Evolutionary conservation across 306 rosid genomes (phyloP), one percentile per base, ranked within the genome.

Genomic region (Vigna radiata): DNA sequence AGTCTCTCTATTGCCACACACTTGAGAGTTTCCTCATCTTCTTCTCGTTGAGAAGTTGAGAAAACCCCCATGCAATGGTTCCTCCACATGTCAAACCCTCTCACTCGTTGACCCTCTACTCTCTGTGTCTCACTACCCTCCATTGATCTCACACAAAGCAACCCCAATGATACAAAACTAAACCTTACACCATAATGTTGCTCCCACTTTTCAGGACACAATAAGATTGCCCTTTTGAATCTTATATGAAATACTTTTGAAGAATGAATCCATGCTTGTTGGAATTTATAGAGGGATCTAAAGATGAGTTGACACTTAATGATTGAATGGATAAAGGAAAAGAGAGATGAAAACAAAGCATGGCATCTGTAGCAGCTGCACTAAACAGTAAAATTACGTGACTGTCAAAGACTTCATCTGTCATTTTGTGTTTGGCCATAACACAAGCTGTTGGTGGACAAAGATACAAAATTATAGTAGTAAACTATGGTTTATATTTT

Each of bases 41-140:
- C 78, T 68, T 88, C 91, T 5, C 69, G 82, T 31, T 85, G 76
- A 67, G 95, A 85, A 33, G 74, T 79, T 18, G 87, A 48, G 62
- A 80, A 79, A 50, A 80, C 37, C 14, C 68, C 66, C 68, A 75
- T 75, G 72, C 87, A 53, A 48, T 71, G 59, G 36, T 33, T 83
- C 58, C 72, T 60, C 86, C 77, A 59, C 4, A 55, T 25, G 37
- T 19, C 39, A 14, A 75, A 77, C 19, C 78, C 60, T 50, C 63
- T 79, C 5, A 0, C 23, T 5, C 39, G 12, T 59, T 27, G 18
- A 61, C 46, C 16, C 2, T 60, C 41, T 13, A 27, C 73, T 62
- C 49, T 71, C 16, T 37, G 33, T 27, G 36, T 64, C 11, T 71
- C 79, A 60, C 63, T 72, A 0, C 65, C 73, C 86, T 77, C 72